Evolutionary conservation across 2,329 filamentous ascomycete genomes (phyloP).

Genomic region (Didymella segeticola): DNA sequence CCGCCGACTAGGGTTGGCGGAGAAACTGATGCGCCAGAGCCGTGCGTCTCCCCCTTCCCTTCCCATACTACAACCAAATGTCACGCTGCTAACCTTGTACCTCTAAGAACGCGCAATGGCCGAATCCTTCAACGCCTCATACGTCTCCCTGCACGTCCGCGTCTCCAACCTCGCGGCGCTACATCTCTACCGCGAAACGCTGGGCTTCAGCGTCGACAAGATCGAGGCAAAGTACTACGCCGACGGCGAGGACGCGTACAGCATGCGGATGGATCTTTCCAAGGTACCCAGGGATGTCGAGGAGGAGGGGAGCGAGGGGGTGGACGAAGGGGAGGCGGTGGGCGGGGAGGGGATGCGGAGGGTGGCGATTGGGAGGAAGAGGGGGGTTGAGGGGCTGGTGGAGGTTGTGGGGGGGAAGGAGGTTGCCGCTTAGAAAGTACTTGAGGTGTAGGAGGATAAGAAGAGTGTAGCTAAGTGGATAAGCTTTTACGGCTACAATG

Average conservation of each 20-base stretch:
- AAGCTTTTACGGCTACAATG: too few species aligned
- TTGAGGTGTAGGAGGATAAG: too few species aligned
- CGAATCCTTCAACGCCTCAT: slow-evolving; percentile 87
- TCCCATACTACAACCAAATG: neutral
- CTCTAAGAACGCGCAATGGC: slow-evolving; percentile 87
- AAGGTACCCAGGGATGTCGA: slow-evolving; percentile 62
- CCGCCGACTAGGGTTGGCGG: slow-evolving; percentile 85
- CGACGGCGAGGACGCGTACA: slow-evolving; percentile 94
- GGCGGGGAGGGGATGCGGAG: slow-evolving; percentile 61
- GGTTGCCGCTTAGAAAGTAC: slow-evolving; percentile 24
- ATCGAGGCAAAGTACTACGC: slow-evolving; percentile 92
- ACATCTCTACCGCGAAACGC: slow-evolving; percentile 82
- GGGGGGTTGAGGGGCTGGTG: slow-evolving; percentile 81
- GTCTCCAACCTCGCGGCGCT: slow-evolving; percentile 91
- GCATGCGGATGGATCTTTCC: slow-evolving; percentile 86
- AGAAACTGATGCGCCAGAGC: slow-evolving; percentile 95
- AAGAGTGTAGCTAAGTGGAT: too few species aligned
- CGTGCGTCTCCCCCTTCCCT: slow-evolving; percentile 61
- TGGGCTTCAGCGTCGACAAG: slow-evolving; percentile 42
- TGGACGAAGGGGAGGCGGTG: slow-evolving; percentile 47
- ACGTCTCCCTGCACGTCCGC: slow-evolving; percentile 95
- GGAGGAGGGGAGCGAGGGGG: slow-evolving; percentile 49
- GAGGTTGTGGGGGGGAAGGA: slow-evolving; percentile 77
- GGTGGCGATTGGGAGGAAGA: slow-evolving; percentile 78
- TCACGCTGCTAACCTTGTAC: neutral